Base-by-base conservation (phyloP, 257 asterid genomes). In the Cinchona pubescens region DNA sequence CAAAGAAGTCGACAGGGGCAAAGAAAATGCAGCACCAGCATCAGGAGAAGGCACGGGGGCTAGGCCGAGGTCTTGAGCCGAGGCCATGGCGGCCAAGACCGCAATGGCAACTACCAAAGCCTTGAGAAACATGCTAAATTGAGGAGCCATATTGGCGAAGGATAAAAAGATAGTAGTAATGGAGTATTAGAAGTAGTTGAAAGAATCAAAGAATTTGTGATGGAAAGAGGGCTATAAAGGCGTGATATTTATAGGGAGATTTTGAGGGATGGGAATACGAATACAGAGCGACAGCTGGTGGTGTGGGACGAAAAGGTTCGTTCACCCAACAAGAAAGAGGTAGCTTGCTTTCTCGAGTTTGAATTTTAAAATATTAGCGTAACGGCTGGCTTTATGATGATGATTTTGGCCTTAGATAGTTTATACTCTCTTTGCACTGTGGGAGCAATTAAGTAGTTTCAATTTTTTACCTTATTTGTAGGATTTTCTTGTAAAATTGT, bases 1-100 rank as follows among this genome's bases (percentile, higher is more conserved):
- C 51, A 80, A 73, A 37, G 85, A 76, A 23, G 71, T 73, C 34
- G 90, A 87, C 46, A 78, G 74, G 35, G 87, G 83, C 77, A 83
- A 1, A 23, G 85, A 80, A 77, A 80, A 85, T 8, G 86, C 90
- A 43, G 53, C 82, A 68, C 93, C 90, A 29, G 86, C 77, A 29
- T 76, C 88, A 0, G 90, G 90, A 2, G 82, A 35, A 0, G 85
- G 85, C 13, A 89, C 67, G 1, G 83, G 84, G 18, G 89, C 84
- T 35, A 76, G 75, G 12, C 34, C 14, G 16, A 60, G 35, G 14
- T 88, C 86, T 80, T 81, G 88, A 51, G 89, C 90, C 1, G 83
- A 67, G 12, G 76, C 86, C 2, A 84, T 55, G 68, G 82, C 84
- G 58, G 73, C 67, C 14, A 42, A 18, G 66, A 78, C 34, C 37